Evolutionary conservation across 352 stramenopile genomes (phyloP).

Genomic region (Globisporangium takayamanum): DNA sequence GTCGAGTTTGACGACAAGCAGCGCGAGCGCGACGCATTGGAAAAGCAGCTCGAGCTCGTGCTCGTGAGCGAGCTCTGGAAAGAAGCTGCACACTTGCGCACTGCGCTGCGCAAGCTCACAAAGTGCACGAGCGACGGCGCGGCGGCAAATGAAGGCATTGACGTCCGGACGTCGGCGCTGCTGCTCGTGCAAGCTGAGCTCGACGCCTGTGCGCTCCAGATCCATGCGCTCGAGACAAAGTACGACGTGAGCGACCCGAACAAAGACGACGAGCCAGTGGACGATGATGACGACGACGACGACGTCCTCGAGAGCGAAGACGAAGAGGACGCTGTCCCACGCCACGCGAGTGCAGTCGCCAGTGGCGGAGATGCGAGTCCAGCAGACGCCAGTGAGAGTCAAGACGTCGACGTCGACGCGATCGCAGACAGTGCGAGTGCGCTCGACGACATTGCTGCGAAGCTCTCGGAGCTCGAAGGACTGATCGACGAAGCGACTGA

Average conservation of each 20-base stretch:
- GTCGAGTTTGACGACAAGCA: slow-evolving; percentile 73
- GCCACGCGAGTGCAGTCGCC: slow-evolving; percentile 10
- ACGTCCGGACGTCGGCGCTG: slow-evolving; percentile 62
- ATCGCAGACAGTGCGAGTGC: slow-evolving; percentile 23
- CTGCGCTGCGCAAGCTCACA: slow-evolving; percentile 56
- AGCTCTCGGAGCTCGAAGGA: slow-evolving; percentile 52
- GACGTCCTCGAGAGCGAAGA: slow-evolving; percentile 39
- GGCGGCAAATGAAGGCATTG: slow-evolving; percentile 44
- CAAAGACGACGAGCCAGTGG: slow-evolving; percentile 47
- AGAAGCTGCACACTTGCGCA: slow-evolving; percentile 53
- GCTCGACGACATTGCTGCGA: slow-evolving; percentile 50
- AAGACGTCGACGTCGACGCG: slow-evolving; percentile 20
- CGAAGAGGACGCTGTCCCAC: slow-evolving; percentile 21
- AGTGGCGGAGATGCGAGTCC: background rate
- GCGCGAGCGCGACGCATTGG: slow-evolving; percentile 62
- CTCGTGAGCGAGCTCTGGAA: slow-evolving; percentile 74
- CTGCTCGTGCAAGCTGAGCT: slow-evolving; percentile 75
- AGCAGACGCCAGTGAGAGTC: slow-evolving; percentile 4
- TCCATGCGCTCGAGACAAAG: slow-evolving; percentile 63
- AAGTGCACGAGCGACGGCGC: slow-evolving; percentile 60
- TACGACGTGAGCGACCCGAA: slow-evolving; percentile 54
- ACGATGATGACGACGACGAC: slow-evolving; percentile 39
- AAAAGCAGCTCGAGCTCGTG: slow-evolving; percentile 68
- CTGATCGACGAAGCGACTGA: slow-evolving; percentile 74
- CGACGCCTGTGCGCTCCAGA: slow-evolving; percentile 53